Evolutionary conservation across 2,329 filamentous ascomycete species (phyloP).

Genomic region (Aquanectria penicillioides): DNA sequence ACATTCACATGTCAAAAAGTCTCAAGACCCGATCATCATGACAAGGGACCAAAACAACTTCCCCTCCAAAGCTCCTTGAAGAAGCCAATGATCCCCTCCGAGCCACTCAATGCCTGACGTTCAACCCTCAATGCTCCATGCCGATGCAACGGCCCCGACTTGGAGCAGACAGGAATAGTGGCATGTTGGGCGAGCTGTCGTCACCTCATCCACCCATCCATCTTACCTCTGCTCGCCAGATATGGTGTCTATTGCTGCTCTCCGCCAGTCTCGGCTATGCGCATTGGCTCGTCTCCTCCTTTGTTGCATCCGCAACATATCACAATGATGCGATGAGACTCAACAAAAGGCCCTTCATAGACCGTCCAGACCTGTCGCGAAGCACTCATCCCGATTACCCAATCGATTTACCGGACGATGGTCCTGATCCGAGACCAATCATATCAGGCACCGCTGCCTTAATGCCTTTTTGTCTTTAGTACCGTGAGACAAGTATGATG

Average conservation of each 20-base stretch:
- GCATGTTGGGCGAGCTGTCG: slow-evolving; percentile 28
- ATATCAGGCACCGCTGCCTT: slow-evolving; percentile 4
- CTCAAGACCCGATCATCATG: slow-evolving; percentile 17
- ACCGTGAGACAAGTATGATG: neutral
- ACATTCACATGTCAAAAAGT: slow-evolving; percentile 46
- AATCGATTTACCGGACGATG: neutral
- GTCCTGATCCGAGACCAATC: slow-evolving; percentile 7
- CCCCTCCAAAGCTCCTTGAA: slow-evolving; percentile 24
- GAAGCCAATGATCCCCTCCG: slow-evolving; percentile 15
- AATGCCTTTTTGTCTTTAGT: neutral
- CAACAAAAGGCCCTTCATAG: slow-evolving; percentile 7
- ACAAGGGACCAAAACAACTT: slow-evolving; percentile 18
- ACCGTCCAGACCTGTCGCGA: neutral
- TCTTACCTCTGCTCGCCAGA: slow-evolving; percentile 13
- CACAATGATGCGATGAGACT: slow-evolving; percentile 14
- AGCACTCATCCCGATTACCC: neutral
- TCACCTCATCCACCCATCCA: slow-evolving; percentile 28
- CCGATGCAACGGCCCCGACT: slow-evolving; percentile 23
- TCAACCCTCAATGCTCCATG: slow-evolving; percentile 14
- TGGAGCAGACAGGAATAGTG: slow-evolving; percentile 16
- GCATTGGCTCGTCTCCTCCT: slow-evolving; percentile 12
- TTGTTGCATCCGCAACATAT: neutral
- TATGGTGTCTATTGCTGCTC: neutral
- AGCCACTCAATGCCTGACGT: slow-evolving; percentile 10
- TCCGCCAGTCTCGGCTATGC: neutral